These are phyloP conservation scores for Austropuccinia psidii DNA, from an alignment of 1,284 basidiomycete species.

Conservation along the genomic window DNA sequence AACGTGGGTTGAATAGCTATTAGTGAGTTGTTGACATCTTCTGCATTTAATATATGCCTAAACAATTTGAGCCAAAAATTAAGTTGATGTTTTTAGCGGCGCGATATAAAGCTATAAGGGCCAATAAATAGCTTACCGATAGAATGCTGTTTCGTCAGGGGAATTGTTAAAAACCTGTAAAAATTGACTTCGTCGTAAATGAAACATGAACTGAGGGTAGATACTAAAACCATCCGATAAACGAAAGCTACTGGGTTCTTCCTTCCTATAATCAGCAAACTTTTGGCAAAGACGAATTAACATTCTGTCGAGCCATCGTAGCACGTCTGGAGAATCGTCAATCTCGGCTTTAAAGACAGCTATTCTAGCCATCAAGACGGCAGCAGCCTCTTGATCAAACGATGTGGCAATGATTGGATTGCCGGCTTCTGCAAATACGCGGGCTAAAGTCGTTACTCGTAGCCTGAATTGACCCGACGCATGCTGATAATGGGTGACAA, in stretches of 20 bases:
- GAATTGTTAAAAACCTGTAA: conserved; percentile 99
- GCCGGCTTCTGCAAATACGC: conserved; percentile 94
- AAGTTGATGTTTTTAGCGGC: neutral
- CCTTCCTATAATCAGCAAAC: conserved; percentile 98
- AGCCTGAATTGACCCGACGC: conserved; percentile 87
- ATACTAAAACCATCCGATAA: conserved; percentile 94
- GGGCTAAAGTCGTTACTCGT: conserved; percentile 91
- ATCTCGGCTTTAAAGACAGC: conserved; percentile 99
- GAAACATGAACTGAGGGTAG: conserved; percentile 99
- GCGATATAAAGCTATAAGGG: neutral
- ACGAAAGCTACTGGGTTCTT: conserved; percentile 90
- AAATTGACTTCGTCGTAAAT: conserved; percentile 92
- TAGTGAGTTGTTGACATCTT: conserved; percentile 97
- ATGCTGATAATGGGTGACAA: conserved; percentile 98
- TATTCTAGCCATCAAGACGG: conserved; percentile 96
- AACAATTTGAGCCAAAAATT: neutral
- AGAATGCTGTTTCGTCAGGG: conserved; percentile 98
- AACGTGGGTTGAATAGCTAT: conserved; percentile 99
- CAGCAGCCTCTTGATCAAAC: conserved; percentile 97
- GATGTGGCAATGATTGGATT: conserved; percentile 85
- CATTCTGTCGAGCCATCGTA: conserved; percentile 98
- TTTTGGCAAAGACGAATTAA: conserved; percentile 97
- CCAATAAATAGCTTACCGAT: conserved; percentile 57
- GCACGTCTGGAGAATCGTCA: conserved; percentile 92
- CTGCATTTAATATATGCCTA: conserved; percentile 90